Evolutionary conservation across 768 basidiomycete genomes (phyloP), one percentile per base, ranked within the genome.

Genomic region (Kwoniella mangroviensis): DNA sequence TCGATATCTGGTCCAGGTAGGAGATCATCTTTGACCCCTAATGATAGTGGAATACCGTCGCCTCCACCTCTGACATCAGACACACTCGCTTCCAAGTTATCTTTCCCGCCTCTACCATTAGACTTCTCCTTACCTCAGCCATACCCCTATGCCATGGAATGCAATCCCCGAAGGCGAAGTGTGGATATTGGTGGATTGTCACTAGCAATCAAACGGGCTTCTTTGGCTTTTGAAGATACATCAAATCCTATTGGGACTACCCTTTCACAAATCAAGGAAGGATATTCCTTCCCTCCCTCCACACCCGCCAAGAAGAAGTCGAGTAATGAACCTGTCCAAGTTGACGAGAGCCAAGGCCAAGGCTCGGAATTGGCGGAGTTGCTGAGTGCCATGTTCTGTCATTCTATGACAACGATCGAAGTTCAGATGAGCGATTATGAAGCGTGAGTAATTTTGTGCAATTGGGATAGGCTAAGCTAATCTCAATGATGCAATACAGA

Each of bases 171-270:
- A 19, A 68, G 94, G 63, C 85, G 92, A 57, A 94, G 92, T 80
- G 93, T 94, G 66, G 94, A 98, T 83, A 87, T 92, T 53, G 94
- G 94, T 13, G 94, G 94, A 41, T 87, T 98, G 68, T 89, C 90
- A 67, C 89, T 93, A 59, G 93, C 93, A 0, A 87, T 91, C 57
- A 75, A 79, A 56, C 64, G 82, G 26, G 79, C 81, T 12, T 56
- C 69, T 26, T 41, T 67, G 26, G 67, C 70, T 4, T 73, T 72
- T 34, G 73, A 74, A 40, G 26, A 56, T 26, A 42, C 53, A 12
- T 34, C 26, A 34, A 41, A 34, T 34, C 26, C 21, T 49, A 54
- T 64, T 62, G 55, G 72, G 56, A 24, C 64, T 13, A 40, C 57
- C 24, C 66, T 71, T 63, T 88, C 74, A 64, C 51, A 67, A 59